Percentiles rank a stretch among this genome's conserved stretches.
Evolutionary conservation across 2,329 filamentous ascomycete species (phyloP).

Genomic region (Fusarium irregulare): DNA sequence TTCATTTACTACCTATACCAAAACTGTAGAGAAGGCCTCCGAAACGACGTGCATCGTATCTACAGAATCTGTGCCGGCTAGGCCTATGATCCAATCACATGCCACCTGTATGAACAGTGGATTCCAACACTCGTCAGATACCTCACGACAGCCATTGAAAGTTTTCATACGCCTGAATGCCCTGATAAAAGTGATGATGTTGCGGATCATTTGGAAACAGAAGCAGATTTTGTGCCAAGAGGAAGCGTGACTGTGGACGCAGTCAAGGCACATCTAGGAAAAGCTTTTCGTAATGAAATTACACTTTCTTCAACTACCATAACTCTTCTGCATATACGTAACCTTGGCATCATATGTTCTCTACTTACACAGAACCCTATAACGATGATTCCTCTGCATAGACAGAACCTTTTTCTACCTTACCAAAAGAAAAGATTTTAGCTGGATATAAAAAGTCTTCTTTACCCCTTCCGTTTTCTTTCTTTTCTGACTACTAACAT

Average conservation of each 20-base stretch:
- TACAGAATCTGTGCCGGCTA: too few relatives aligned
- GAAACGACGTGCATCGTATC: too few relatives aligned
- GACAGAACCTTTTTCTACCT: not conserved
- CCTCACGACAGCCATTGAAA: too few relatives aligned
- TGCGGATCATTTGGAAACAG: not conserved
- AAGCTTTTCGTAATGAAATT: not conserved
- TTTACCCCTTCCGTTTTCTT: not conserved
- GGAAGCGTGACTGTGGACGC: not conserved
- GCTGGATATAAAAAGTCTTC: not conserved
- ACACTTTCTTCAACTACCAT: not conserved
- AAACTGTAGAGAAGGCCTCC: too few relatives aligned
- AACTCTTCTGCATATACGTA: not conserved
- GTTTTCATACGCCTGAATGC: not conserved
- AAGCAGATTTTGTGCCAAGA: not conserved
- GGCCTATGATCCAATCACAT: accelerated
- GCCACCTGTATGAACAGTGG: too few relatives aligned
- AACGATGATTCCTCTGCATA: not conserved
- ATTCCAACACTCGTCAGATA: too few relatives aligned
- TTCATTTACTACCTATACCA: too few relatives aligned
- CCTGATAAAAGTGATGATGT: not conserved
- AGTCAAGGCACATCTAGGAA: not conserved
- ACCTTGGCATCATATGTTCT: not conserved
- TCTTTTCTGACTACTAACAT: not conserved
- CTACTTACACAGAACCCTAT: not conserved
- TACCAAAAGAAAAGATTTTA: not conserved